Percentiles rank a stretch among this genome's conserved stretches.
Conservation (phyloP, 495 filamentous ascomycete species). For the Pyrenula aspistea region DNA sequence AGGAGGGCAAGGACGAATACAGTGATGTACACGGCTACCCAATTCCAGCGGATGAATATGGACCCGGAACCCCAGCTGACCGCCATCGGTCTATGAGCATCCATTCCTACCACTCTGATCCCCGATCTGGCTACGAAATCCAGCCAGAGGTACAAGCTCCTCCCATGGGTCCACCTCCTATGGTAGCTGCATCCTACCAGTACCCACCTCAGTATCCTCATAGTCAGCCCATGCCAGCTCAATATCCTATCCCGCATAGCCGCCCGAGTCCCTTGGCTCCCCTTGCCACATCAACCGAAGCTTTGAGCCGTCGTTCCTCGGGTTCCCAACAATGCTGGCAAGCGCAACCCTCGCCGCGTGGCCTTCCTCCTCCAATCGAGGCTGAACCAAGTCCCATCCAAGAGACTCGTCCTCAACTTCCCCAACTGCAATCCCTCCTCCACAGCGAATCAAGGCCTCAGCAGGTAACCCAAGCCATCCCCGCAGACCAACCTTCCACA, state of each 20-base stretch:
- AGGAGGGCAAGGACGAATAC: conserved; percentile 40
- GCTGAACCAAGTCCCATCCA: background rate
- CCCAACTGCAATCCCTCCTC: background rate
- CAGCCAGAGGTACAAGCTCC: background rate
- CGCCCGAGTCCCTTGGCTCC: background rate
- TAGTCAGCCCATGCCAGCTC: background rate
- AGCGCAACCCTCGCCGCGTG: background rate
- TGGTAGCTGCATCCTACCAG: background rate
- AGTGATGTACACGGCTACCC: conserved; percentile 45
- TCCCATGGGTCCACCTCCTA: background rate
- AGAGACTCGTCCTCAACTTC: background rate
- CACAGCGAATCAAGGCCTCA: background rate
- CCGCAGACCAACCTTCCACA: background rate
- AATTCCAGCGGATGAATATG: conserved; percentile 34
- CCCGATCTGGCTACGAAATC: conserved; percentile 19
- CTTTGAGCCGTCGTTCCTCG: background rate
- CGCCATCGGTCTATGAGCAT: conserved; percentile 62
- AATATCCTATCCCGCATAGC: background rate
- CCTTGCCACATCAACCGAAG: background rate
- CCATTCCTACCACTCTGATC: conserved; percentile 27
- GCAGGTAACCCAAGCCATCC: background rate
- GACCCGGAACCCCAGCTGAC: conserved; percentile 25
- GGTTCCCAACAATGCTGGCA: background rate
- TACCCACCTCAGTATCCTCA: background rate
- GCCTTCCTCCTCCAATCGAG: background rate